Conservation (phyloP, 768 basidiomycete species). For the Leccinum uliginosum region DNA sequence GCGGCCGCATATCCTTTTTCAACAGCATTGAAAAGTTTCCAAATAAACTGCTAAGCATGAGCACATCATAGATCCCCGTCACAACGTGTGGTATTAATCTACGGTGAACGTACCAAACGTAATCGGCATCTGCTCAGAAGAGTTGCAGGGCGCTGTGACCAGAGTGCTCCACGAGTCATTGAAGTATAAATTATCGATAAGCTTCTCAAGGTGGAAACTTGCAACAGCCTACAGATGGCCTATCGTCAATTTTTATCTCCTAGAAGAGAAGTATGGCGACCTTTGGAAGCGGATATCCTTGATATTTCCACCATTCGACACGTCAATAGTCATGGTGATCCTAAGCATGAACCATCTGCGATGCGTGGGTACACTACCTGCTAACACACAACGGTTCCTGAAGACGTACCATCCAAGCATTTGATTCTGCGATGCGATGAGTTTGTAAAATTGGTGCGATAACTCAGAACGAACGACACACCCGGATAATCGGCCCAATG, state of each 20-base stretch:
- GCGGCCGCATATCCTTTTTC: constrained; percentile 65
- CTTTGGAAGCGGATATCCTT: constrained; percentile 75
- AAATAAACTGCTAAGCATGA: constrained; percentile 72
- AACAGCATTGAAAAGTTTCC: constrained; percentile 71
- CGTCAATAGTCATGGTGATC: constrained; percentile 72
- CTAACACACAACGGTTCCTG: background rate
- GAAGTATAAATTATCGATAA: constrained; percentile 59
- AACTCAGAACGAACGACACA: constrained; percentile 22
- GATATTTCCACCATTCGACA: constrained; percentile 60
- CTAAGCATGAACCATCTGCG: constrained; percentile 74
- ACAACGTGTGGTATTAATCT: background rate
- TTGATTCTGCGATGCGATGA: constrained; percentile 45
- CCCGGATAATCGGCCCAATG: constrained; percentile 73
- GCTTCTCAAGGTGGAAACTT: constrained; percentile 67
- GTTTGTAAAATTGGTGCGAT: background rate
- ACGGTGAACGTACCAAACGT: constrained; percentile 50
- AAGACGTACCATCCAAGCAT: constrained; percentile 66
- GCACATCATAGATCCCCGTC: constrained; percentile 51
- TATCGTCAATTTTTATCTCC: background rate
- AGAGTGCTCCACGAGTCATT: constrained; percentile 71
- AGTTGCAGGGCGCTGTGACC: constrained; percentile 71
- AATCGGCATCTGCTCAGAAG: constrained; percentile 68
- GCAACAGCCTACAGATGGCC: constrained; percentile 49
- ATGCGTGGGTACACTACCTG: background rate
- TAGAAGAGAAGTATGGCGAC: constrained; percentile 25